phyloP scores from a whole-genome alignment of 345 rosid genomes.

The Theobroma cacao region DNA sequence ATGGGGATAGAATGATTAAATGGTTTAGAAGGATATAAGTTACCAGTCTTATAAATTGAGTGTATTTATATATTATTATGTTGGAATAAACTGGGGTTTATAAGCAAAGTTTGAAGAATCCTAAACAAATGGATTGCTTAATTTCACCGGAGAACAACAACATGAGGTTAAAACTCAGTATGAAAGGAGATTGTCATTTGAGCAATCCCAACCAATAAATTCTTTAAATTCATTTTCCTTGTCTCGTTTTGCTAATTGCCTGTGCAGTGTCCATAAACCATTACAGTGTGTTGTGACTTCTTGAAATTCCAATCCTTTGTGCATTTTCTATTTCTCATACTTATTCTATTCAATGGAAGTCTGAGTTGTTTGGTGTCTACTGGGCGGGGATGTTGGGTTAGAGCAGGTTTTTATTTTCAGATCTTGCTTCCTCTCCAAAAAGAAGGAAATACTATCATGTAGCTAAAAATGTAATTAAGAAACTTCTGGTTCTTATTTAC shows the following conservation, averaged over 20 bases:
- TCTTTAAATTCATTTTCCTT: background rate
- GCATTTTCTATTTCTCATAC: background rate
- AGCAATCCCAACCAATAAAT: background rate
- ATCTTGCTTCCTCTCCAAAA: background rate
- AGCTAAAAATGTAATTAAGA: background rate
- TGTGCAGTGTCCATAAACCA: background rate
- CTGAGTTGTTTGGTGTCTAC: background rate
- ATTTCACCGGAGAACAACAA: background rate
- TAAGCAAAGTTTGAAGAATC: background rate
- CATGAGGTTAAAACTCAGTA: background rate
- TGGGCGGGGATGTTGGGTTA: background rate
- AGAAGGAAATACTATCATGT: background rate
- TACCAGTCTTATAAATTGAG: background rate
- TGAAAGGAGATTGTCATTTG: background rate
- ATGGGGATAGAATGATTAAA: background rate
- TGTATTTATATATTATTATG: background rate
- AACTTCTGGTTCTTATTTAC: conserved; percentile 15
- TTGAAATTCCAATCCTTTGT: background rate
- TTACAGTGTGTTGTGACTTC: background rate
- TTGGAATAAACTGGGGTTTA: background rate
- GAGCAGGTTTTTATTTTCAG: background rate
- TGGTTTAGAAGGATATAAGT: conserved; percentile 1
- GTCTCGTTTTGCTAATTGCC: background rate
- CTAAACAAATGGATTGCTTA: background rate
- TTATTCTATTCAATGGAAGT: background rate